A percentile compares a stretch with the other conserved stretches of the same genome.
These are phyloP conservation scores for Oryza rufipogon DNA, from an alignment of 176 grass and related monocot species.

Conservation along the genomic window DNA sequence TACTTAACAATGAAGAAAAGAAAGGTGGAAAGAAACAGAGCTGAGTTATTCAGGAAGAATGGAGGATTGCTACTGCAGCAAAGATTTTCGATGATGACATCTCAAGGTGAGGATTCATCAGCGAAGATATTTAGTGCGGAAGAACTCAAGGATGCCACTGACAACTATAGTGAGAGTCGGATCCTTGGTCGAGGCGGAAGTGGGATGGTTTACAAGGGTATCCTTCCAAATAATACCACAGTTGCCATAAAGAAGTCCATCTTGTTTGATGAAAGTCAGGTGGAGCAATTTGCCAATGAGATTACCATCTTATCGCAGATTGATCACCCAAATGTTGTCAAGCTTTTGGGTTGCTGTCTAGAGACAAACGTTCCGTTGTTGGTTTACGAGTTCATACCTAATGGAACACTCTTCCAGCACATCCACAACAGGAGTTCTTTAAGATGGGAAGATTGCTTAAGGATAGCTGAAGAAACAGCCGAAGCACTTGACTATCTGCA, in stretches of 20 bases:
- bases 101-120: neutral
- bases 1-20: constrained; percentile 42
- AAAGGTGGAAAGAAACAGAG: constrained; percentile 23
- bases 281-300: constrained; percentile 65
- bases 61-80: constrained; percentile 61
- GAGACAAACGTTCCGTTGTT: constrained; percentile 50
- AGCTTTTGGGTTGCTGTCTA: constrained; percentile 59
- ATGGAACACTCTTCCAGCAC: constrained; percentile 62
- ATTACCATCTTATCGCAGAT: constrained; percentile 53
- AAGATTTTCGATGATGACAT: constrained; percentile 30
- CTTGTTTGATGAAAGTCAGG: constrained; percentile 55
- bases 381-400: constrained; percentile 69
- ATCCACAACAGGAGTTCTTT: constrained; percentile 44
- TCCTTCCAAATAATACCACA: constrained; percentile 27
- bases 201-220: constrained; percentile 56
- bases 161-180: constrained; percentile 35
- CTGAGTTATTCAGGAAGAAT: constrained; percentile 51
- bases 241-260: constrained; percentile 66
- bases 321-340: constrained; percentile 59
- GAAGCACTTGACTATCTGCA: constrained; percentile 54
- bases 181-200: constrained; percentile 55
- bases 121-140: constrained; percentile 59
- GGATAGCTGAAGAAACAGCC: constrained; percentile 50
- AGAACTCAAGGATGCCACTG: constrained; percentile 46
- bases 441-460: constrained; percentile 51